These are phyloP conservation scores for Diplocarpon rosae DNA, from an alignment of 2,329 filamentous ascomycete species.

Conservation along the genomic window DNA sequence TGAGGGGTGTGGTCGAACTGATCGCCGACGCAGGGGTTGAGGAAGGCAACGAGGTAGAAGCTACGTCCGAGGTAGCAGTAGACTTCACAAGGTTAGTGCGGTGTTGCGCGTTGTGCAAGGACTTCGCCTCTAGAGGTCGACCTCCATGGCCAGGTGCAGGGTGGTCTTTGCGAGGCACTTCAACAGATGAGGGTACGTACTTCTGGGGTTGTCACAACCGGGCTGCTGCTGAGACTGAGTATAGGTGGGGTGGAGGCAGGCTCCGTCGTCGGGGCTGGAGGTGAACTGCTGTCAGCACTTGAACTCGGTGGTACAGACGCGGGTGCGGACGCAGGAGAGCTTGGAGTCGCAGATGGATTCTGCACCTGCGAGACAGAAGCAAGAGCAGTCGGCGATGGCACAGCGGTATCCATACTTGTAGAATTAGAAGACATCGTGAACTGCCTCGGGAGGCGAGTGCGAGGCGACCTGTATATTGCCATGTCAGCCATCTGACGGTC, in stretches of 20 bases:
- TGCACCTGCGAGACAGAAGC: too few relatives aligned
- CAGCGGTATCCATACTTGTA: slow-evolving; percentile 20
- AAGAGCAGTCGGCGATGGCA: slow-evolving; percentile 14
- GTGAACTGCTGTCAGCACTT: slow-evolving; percentile 22
- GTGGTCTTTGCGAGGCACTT: too few relatives aligned
- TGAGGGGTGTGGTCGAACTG: slow-evolving; percentile 2
- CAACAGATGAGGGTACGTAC: too few relatives aligned
- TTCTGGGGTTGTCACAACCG: too few relatives aligned
- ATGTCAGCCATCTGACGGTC: too few relatives aligned
- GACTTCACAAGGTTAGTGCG: too few relatives aligned
- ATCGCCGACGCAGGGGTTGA: slow-evolving; percentile 1
- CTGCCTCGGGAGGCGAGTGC: slow-evolving; percentile 16
- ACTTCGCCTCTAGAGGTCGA: too few relatives aligned
- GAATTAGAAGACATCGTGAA: slow-evolving; percentile 23
- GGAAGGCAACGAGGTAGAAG: slow-evolving; percentile 5
- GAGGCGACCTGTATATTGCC: slow-evolving; percentile 14
- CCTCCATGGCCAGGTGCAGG: not conserved
- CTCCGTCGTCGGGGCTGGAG: slow-evolving; percentile 14
- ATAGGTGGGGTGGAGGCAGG: not conserved
- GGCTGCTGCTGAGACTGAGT: not conserved
- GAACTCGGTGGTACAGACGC: slow-evolving; percentile 17
- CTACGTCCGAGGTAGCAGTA: not conserved
- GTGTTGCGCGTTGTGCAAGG: too few relatives aligned
- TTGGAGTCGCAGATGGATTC: slow-evolving; percentile 11
- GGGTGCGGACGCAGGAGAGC: slow-evolving; percentile 8